phyloP scores from a whole-genome alignment of 2,329 filamentous ascomycete species.

The Colletotrichum horii region DNA sequence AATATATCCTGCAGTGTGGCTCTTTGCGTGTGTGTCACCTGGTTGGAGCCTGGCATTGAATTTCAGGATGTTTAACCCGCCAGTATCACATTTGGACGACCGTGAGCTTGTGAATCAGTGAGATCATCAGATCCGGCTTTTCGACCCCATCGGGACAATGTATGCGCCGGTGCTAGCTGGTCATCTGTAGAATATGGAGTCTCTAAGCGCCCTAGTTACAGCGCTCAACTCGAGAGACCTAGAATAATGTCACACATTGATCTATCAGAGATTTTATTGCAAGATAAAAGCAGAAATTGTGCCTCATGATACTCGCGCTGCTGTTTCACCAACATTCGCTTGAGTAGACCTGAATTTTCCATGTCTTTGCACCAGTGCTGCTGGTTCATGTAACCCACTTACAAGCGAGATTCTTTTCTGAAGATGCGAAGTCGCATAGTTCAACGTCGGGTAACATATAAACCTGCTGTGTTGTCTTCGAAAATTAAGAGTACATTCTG shows the following conservation, averaged over 20 bases:
- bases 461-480: neutral
- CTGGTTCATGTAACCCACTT: neutral
- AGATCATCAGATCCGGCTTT: neutral
- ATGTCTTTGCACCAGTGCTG: neutral
- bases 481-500: neutral
- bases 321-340: neutral
- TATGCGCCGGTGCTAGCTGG: neutral
- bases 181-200: neutral
- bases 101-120: neutral
- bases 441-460: neutral
- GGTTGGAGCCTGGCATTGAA: neutral
- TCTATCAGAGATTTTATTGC: neutral
- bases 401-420: neutral
- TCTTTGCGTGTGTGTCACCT: neutral
- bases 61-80: neutral
- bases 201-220: neutral
- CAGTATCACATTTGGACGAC: fast-evolving
- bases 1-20: neutral
- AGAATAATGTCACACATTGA: neutral
- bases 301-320: neutral
- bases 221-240: neutral
- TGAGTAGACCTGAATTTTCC: neutral
- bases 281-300: neutral
- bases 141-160: neutral
- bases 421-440: neutral